These are phyloP conservation scores for Aspergillus glaucus DNA, from an alignment of 2,329 filamentous ascomycete genomes.

Conservation along the genomic window DNA sequence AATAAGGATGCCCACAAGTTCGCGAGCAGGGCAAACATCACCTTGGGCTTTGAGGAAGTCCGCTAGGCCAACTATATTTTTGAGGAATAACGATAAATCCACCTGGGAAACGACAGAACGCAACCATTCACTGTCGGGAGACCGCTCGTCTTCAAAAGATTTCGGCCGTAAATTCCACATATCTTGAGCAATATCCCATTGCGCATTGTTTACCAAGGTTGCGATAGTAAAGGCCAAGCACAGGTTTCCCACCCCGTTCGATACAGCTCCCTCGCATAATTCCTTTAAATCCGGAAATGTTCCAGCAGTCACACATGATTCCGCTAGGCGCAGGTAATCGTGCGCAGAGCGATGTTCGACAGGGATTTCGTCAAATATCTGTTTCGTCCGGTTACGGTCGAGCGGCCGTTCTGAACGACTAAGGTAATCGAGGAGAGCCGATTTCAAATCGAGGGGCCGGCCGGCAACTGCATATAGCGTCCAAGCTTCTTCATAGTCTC, in stretches of 20 bases:
- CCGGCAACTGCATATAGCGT: conserved; percentile 31
- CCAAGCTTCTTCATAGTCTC: conserved; percentile 38
- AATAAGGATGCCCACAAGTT: conserved; percentile 21
- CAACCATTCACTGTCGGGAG: conserved; percentile 6
- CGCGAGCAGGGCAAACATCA: conserved; percentile 1
- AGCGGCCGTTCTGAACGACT: conserved; percentile 30
- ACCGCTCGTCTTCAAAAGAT: background rate
- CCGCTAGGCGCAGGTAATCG: conserved; percentile 42
- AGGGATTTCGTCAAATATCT: conserved; percentile 42
- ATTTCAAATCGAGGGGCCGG: conserved; percentile 18
- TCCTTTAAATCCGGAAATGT: conserved; percentile 32
- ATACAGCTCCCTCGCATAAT: conserved; percentile 38
- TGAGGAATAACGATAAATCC: conserved; percentile 11
- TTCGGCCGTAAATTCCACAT: conserved; percentile 24
- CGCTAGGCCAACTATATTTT: conserved; percentile 17
- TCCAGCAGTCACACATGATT: conserved; percentile 37
- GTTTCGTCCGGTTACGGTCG: conserved; percentile 38
- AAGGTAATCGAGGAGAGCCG: conserved; percentile 32
- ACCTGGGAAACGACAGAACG: conserved; percentile 10
- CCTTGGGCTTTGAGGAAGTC: conserved; percentile 10
- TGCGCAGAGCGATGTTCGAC: conserved; percentile 29
- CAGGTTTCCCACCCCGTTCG: conserved; percentile 14
- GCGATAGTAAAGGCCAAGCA: conserved; percentile 28
- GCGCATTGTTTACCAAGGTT: conserved; percentile 21
- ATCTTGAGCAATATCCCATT: conserved; percentile 27